Evolutionary conservation across 352 stramenopile species (phyloP).

Genomic region (Thraustochytrium sp.): DNA sequence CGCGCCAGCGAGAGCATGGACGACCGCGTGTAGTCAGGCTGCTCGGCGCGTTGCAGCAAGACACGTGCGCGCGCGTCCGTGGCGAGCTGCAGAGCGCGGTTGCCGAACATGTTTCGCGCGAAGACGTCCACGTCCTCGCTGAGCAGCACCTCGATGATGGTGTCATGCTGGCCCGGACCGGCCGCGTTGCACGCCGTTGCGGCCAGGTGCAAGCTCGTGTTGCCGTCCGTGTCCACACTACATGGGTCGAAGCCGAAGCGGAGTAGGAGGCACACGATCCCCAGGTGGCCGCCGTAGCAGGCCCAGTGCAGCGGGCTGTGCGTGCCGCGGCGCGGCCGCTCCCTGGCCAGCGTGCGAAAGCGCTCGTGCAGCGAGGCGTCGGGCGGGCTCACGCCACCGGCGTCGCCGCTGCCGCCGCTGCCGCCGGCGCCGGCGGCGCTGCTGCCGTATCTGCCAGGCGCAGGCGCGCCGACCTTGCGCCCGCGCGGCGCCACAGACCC

Average conservation of each 20-base stretch:
- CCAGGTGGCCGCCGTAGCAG: constrained; percentile 68
- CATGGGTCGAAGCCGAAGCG: constrained; percentile 63
- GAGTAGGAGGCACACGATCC: constrained; percentile 64
- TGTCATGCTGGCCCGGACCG: neutral
- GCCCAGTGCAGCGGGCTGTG: constrained; percentile 75
- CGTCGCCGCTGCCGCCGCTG: too few species aligned
- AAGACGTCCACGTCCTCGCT: constrained; percentile 61
- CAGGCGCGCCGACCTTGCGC: too few species aligned
- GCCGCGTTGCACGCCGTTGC: constrained; percentile 60
- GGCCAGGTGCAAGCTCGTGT: constrained; percentile 65
- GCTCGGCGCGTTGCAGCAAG: neutral
- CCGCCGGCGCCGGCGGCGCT: too few species aligned
- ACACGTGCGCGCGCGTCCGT: constrained; percentile 52
- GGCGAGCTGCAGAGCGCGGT: constrained; percentile 63
- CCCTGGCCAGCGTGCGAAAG: neutral
- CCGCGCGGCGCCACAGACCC: too few species aligned
- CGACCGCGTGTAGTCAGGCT: neutral
- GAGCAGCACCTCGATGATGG: constrained; percentile 56
- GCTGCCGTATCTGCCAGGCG: too few species aligned
- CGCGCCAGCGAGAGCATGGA: neutral
- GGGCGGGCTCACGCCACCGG: too few species aligned
- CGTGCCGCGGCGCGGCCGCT: constrained; percentile 40
- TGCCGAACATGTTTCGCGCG: constrained; percentile 66
- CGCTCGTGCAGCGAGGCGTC: neutral
- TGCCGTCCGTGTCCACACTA: constrained; percentile 63